Evolutionary conservation across 805 yeast genomes (phyloP).

Genomic region (Suhomyces emberorum): DNA sequence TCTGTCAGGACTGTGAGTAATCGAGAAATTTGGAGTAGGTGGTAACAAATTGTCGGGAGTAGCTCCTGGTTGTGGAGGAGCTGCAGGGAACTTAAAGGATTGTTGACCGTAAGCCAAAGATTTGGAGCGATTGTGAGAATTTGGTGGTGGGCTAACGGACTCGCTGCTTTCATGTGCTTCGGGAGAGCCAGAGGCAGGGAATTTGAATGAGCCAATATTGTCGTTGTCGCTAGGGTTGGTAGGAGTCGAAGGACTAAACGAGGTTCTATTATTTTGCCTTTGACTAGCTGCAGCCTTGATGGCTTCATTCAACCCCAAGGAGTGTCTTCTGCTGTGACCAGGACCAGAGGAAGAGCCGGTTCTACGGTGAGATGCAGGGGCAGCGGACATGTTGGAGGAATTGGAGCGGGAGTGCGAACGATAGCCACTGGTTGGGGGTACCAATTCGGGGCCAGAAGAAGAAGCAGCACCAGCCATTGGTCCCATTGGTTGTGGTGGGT

Average conservation of each 20-base stretch:
- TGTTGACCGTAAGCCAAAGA: slow-evolving; percentile 45
- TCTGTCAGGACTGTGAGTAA: slow-evolving; percentile 38
- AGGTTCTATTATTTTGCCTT: slow-evolving; percentile 43
- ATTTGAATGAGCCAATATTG: slow-evolving; percentile 44
- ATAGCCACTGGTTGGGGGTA: slow-evolving; percentile 17
- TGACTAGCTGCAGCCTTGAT: slow-evolving; percentile 95
- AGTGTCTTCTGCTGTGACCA: slow-evolving; percentile 90
- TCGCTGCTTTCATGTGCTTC: slow-evolving; percentile 18
- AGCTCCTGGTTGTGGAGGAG: slow-evolving; percentile 14
- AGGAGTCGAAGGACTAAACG: slow-evolving; percentile 29
- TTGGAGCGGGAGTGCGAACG: slow-evolving; percentile 36
- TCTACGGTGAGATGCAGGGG: slow-evolving; percentile 28
- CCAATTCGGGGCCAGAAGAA: no score
- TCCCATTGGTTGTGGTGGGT: slow-evolving; percentile 19
- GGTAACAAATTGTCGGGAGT: slow-evolving; percentile 37
- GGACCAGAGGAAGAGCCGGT: slow-evolving; percentile 29
- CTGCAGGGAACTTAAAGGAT: slow-evolving; percentile 58
- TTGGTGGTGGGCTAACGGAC: slow-evolving; percentile 7
- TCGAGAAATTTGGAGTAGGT: slow-evolving; percentile 51
- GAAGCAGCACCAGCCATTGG: no score
- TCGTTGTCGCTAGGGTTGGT: slow-evolving; percentile 15
- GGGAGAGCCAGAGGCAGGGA: slow-evolving; percentile 48
- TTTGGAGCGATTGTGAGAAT: slow-evolving; percentile 32
- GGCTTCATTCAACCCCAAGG: slow-evolving; percentile 88
- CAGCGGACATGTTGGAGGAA: slow-evolving; percentile 16